These are phyloP conservation scores for Liriodendron chinense DNA, from an alignment of 164 flowering plant genomes.

Conservation along the genomic window DNA sequence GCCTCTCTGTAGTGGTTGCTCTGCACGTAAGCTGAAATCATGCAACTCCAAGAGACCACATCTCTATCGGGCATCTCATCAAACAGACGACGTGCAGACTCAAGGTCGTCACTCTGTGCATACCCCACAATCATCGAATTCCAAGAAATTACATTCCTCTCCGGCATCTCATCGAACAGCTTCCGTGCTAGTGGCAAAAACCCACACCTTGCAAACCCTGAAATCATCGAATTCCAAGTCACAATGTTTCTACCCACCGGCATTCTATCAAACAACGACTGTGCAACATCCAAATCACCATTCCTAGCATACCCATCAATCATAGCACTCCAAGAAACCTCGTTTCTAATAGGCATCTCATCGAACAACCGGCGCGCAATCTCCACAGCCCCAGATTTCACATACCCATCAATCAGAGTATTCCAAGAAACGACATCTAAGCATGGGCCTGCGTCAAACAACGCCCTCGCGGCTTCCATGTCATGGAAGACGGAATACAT, in stretches of 20 bases:
- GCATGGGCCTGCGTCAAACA: constrained; percentile 21
- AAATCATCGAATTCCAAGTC: constrained; percentile 32
- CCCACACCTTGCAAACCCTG: constrained; percentile 25
- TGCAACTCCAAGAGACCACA: constrained; percentile 27
- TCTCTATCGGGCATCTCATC: constrained; percentile 26
- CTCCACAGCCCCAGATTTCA: constrained; percentile 25
- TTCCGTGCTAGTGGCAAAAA: constrained; percentile 16
- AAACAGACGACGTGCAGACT: constrained; percentile 20
- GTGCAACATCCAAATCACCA: constrained; percentile 32
- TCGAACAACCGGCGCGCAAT: constrained; percentile 30
- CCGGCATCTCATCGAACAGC: constrained; percentile 33
- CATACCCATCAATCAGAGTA: constrained; percentile 33
- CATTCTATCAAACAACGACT: constrained; percentile 29
- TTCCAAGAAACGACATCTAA: constrained; percentile 37
- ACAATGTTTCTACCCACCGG: constrained; percentile 17
- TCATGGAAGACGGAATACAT: constrained; percentile 20
- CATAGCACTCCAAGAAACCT: constrained; percentile 34
- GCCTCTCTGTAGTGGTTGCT: constrained; percentile 15
- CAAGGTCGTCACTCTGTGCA: constrained; percentile 19
- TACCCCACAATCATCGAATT: constrained; percentile 29
- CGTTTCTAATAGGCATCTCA: constrained; percentile 31
- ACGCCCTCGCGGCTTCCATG: constrained; percentile 11
- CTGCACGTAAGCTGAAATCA: constrained; percentile 31
- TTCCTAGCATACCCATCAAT: constrained; percentile 29
- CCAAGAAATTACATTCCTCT: constrained; percentile 19